Percentiles rank a stretch among this genome's conserved stretches.
Evolutionary conservation across 2,329 filamentous ascomycete species (phyloP).

Genomic region (Verticillium nubilum): DNA sequence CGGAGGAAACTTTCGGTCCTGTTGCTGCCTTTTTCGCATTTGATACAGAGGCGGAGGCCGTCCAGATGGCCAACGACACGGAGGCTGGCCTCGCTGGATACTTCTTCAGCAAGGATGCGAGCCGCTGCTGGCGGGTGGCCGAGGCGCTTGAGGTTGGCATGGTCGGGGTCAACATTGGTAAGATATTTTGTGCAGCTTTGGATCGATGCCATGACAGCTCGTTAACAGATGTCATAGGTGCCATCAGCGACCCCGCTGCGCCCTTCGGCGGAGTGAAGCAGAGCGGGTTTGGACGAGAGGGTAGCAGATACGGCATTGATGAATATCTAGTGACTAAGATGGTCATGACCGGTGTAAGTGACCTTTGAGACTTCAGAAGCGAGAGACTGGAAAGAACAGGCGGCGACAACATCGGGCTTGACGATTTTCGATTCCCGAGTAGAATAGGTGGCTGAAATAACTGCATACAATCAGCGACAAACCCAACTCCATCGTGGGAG

Average conservation of each 20-base stretch:
- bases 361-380: background rate
- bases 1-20: slow-evolving; percentile 27
- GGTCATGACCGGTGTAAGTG: slow-evolving; percentile 8
- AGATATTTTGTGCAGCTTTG: too few species aligned
- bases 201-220: background rate
- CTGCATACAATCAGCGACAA: too few species aligned
- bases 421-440: too few species aligned
- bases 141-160: slow-evolving; percentile 58
- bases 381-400: too few species aligned
- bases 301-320: slow-evolving; percentile 52
- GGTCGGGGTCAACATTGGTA: slow-evolving; percentile 53
- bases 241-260: slow-evolving; percentile 41
- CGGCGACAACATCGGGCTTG: too few species aligned
- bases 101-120: slow-evolving; percentile 25
- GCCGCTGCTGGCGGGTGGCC: slow-evolving; percentile 37
- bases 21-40: slow-evolving; percentile 23
- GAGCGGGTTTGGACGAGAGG: slow-evolving; percentile 75
- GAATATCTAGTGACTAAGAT: slow-evolving; percentile 12
- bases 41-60: slow-evolving; percentile 30
- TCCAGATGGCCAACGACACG: slow-evolving; percentile 31
- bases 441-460: too few species aligned
- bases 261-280: slow-evolving; percentile 79
- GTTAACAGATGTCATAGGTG: slow-evolving; percentile 1
- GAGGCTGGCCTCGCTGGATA: slow-evolving; percentile 30
- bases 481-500: too few species aligned